Conservation (phyloP, 2,329 filamentous ascomycete genomes). For the Sporothrix dimorphospora region DNA sequence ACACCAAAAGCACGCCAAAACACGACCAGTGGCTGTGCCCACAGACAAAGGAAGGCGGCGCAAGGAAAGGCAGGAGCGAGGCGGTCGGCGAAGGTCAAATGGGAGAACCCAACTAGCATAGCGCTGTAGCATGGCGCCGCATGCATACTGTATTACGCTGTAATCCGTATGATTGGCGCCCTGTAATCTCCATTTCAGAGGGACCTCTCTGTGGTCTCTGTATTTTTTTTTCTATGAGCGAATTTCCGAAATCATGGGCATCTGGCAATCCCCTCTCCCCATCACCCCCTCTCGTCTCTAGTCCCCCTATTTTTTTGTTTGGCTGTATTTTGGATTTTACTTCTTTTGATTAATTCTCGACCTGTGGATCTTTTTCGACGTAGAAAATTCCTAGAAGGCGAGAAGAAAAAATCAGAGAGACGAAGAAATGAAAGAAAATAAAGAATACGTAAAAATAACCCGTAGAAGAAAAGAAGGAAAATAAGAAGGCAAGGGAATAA, state of each 20-base stretch:
- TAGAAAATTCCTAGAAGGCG: neutral
- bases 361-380: neutral
- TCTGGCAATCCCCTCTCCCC: neutral
- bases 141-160: neutral
- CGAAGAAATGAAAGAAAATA: neutral
- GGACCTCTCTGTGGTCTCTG: too few species aligned
- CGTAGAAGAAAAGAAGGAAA: neutral
- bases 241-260: conserved; percentile 18
- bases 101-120: neutral
- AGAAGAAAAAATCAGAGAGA: neutral
- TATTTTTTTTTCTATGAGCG: conserved; percentile 17
- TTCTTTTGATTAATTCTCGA: conserved; percentile 21
- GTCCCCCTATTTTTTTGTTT: conserved; percentile 12
- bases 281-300: neutral
- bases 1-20: neutral
- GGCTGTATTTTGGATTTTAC: neutral
- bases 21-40: conserved; percentile 1
- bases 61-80: conserved; percentile 7
- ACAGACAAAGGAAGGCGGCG: neutral
- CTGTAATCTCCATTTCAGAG: conserved; percentile 1
- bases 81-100: neutral
- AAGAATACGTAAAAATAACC: neutral
- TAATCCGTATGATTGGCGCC: neutral
- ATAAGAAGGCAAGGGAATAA: neutral
- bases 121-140: neutral